Evolutionary conservation across 1,139 yeast species (phyloP).

Genomic region (Scheffersomyces titani): DNA sequence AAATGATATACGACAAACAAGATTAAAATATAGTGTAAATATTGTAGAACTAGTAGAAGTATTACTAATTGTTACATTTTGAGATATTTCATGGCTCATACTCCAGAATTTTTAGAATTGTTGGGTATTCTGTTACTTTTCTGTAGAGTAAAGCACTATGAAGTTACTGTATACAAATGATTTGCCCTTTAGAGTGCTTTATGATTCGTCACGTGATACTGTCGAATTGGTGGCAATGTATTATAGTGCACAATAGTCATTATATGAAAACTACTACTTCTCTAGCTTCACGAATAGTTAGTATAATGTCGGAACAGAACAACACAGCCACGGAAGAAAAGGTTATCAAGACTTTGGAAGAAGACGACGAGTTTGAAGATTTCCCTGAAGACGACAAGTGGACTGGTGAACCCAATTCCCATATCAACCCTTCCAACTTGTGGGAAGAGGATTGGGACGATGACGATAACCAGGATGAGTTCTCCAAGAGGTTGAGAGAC

Average conservation of each 20-base stretch:
- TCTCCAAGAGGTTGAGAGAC: slow-evolving; percentile 65
- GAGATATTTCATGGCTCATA: not conserved
- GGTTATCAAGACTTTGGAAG: slow-evolving; percentile 68
- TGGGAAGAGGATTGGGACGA: slow-evolving; percentile 99
- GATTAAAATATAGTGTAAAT: too few species aligned
- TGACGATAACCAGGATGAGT: slow-evolving; percentile 84
- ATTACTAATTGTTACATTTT: too few species aligned
- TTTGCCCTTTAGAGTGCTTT: not conserved
- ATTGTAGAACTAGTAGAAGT: too few species aligned
- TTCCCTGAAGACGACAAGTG: slow-evolving; percentile 78
- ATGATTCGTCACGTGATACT: not conserved
- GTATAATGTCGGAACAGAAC: slow-evolving; percentile 12
- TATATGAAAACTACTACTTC: not conserved
- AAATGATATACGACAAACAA: too few species aligned
- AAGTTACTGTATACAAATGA: not conserved
- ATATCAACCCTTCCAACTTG: slow-evolving; percentile 46
- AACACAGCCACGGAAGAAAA: slow-evolving; percentile 28
- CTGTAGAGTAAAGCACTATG: not conserved
- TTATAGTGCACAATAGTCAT: not conserved
- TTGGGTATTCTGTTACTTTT: not conserved
- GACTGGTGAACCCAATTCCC: slow-evolving; percentile 42
- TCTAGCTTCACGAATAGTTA: not conserved
- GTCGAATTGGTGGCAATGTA: not conserved
- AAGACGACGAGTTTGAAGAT: slow-evolving; percentile 94
- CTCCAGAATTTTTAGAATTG: not conserved